These are phyloP conservation scores for Nicotiana noctiflora DNA, from an alignment of 257 asterid species.

Conservation along the genomic window DNA sequence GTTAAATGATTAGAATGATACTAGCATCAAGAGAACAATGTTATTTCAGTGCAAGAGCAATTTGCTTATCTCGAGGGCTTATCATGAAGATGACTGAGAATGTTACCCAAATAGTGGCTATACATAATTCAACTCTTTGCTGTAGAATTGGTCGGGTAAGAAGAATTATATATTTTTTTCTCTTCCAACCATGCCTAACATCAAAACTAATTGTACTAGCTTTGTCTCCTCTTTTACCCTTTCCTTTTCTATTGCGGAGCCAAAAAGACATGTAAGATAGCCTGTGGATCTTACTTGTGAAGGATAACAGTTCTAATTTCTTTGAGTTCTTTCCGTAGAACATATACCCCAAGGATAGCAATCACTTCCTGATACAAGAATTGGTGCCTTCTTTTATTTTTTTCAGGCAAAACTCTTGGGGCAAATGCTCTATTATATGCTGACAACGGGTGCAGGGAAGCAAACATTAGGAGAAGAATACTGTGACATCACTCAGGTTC, in stretches of 20 bases:
- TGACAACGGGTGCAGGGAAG: constrained; percentile 92
- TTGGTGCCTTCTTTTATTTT: not conserved
- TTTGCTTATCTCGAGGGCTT: not conserved
- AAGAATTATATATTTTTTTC: not conserved
- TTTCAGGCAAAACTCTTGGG: constrained; percentile 89
- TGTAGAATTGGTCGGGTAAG: not conserved
- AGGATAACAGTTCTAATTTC: not conserved
- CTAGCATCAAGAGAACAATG: not conserved
- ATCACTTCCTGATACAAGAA: not conserved
- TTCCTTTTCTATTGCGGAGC: not conserved
- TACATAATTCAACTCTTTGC: not conserved
- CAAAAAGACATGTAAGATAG: not conserved
- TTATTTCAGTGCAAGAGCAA: not conserved
- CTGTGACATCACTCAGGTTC: constrained; percentile 91
- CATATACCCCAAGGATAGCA: not conserved
- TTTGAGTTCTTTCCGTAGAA: not conserved
- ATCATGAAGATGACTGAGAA: not conserved
- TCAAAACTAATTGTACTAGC: not conserved
- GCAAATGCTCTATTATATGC: constrained; percentile 85
- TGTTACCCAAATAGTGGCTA: not conserved
- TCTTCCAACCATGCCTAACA: not conserved
- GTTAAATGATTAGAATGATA: not conserved
- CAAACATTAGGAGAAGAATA: constrained; percentile 99
- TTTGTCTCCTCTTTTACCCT: not conserved
- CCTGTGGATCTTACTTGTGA: not conserved